Conservation (phyloP, 1,284 basidiomycete genomes). For the Irpex sp. region DNA sequence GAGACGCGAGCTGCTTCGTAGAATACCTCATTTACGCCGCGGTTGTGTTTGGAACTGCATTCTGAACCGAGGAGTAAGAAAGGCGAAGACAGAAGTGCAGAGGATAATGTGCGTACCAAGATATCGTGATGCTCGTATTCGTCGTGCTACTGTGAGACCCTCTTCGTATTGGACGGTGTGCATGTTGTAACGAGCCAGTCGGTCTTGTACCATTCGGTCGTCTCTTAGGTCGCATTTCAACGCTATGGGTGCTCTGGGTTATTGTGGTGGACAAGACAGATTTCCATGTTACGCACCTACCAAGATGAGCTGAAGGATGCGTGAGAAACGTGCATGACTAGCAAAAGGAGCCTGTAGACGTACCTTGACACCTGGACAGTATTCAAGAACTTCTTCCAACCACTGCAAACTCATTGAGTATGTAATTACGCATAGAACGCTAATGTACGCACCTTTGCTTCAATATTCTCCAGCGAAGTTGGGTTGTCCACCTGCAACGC, state of each 20-base stretch:
- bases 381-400: conserved; percentile 90
- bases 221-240: conserved; percentile 95
- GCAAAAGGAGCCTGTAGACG: conserved; percentile 24
- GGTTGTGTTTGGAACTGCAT: conserved; percentile 95
- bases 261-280: conserved; percentile 14
- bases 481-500: conserved; percentile 88
- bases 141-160: conserved; percentile 87
- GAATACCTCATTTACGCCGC: conserved; percentile 94
- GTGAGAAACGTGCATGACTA: conserved; percentile 11
- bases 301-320: conserved; percentile 73
- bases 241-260: conserved; percentile 53
- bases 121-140: conserved; percentile 93
- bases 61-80: conserved; percentile 57
- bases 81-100: background rate
- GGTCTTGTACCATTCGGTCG: conserved; percentile 73
- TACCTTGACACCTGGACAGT: conserved; percentile 94
- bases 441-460: conserved; percentile 77
- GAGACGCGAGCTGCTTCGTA: conserved; percentile 90
- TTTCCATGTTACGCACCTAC: conserved; percentile 72
- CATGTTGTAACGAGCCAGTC: conserved; percentile 72
- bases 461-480: conserved; percentile 91
- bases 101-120: conserved; percentile 66
- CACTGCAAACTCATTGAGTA: conserved; percentile 56
- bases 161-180: conserved; percentile 91
- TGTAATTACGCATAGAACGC: no score